These are phyloP conservation scores for Trichoderma erinaceum DNA, from an alignment of 495 filamentous ascomycete species.

Conservation along the genomic window DNA sequence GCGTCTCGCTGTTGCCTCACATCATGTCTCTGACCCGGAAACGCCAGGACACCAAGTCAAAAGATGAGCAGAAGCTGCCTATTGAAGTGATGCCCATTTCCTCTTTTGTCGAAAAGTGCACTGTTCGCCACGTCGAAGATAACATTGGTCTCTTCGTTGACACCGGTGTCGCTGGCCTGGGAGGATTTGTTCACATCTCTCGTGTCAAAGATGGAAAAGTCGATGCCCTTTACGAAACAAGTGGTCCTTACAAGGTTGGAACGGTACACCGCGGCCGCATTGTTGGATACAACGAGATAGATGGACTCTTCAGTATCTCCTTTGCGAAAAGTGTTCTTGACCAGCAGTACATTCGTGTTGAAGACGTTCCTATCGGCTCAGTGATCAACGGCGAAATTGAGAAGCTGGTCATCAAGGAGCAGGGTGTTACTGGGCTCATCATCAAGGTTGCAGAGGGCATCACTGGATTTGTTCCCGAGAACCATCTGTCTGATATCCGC, in stretches of 20 bases:
- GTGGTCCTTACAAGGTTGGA: constrained; percentile 69
- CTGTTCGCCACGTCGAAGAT: constrained; percentile 68
- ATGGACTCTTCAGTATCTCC: constrained; percentile 80
- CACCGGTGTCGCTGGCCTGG: constrained; percentile 62
- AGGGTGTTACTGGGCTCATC: constrained; percentile 70
- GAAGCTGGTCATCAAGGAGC: constrained; percentile 67
- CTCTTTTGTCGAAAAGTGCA: constrained; percentile 67
- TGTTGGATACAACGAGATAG: constrained; percentile 77
- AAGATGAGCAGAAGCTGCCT: constrained; percentile 30
- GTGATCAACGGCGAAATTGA: constrained; percentile 79
- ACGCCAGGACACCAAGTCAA: constrained; percentile 25
- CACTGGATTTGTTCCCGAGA: constrained; percentile 75
- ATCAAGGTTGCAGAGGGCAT: constrained; percentile 81
- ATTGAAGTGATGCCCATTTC: constrained; percentile 61
- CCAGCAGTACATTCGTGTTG: constrained; percentile 80
- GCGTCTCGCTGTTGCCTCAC: constrained; percentile 80
- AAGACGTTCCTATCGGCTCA: constrained; percentile 78
- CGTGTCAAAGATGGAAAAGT: constrained; percentile 79
- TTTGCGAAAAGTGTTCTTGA: constrained; percentile 75
- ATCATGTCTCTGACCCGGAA: constrained; percentile 59
- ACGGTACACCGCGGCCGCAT: constrained; percentile 74
- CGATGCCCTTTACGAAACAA: constrained; percentile 67
- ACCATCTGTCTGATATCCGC: constrained; percentile 80
- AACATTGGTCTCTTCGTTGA: constrained; percentile 75
- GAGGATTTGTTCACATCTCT: constrained; percentile 91